Base-by-base conservation (phyloP, 257 asterid genomes). In the Penstemon barbatus region DNA sequence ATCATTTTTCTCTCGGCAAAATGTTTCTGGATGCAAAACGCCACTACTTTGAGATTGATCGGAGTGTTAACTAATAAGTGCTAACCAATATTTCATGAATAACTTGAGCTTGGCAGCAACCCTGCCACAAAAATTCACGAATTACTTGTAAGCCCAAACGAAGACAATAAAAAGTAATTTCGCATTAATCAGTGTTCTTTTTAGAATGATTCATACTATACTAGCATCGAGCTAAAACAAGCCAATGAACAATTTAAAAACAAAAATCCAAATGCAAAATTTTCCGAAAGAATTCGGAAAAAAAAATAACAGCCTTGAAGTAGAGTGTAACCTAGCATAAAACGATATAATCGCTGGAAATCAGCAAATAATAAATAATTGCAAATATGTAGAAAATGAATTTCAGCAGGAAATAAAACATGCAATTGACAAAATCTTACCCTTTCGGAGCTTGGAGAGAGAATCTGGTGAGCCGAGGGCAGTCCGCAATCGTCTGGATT, bases 391-490 rank as follows among this genome's bases (percentile, higher is more conserved):
- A 40, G n/a, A 12, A 11, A 52, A 50, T 49, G 56, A 55, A 18
- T n/a, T 19, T 12, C 2, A 44, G 43, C 12, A 9, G 43, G 19
- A 36, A 1, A 33, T 5, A 10, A 50, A 8, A 58, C 36, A 19
- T 45, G 38, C 18, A 63, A 64, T 12, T 55, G 61, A 53, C 3
- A 60, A 51, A 70, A 59, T 71, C 81, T 73, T 81, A 89, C 96
- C 10, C 65, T 45, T 83, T 86, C 4, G 96, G 95, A 63, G 95
- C 72, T 2, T 54, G 89, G 42, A 88, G 89, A 65, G 76, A 61
- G 69, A 86, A 77, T 65, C 72, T 78, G 56, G 77, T 78, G 74
- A 86, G 90, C 42, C 80, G 87, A 54, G 95, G 97, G 63, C 74
- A 71, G 0, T 77, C 81, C 5, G 83, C 74, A 45, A 57, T 71